Conservation (phyloP, 495 filamentous ascomycete genomes). For the Xylaria scruposa region DNA sequence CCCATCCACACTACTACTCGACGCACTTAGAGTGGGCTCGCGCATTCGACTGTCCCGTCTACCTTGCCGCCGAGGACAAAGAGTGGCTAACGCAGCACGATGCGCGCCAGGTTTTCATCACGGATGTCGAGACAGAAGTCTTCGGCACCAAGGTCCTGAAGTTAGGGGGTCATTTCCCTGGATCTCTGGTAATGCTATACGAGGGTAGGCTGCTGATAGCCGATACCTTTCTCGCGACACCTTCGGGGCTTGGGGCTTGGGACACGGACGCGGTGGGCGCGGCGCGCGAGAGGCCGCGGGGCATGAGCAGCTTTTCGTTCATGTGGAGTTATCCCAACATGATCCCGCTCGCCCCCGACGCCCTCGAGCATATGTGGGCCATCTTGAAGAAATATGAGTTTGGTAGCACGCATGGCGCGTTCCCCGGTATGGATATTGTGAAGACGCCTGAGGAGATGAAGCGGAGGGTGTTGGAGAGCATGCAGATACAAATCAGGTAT, state of each 20-base stretch:
- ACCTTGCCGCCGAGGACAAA: conserved; percentile 65
- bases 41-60: conserved; percentile 68
- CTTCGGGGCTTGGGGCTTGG: conserved; percentile 57
- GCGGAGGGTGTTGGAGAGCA: conserved; percentile 71
- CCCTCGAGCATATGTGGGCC: conserved; percentile 60
- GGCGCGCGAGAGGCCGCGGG: conserved; percentile 54
- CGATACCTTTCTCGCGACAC: conserved; percentile 73
- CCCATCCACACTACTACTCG: conserved; percentile 80
- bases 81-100: conserved; percentile 58
- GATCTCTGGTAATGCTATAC: conserved; percentile 68
- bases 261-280: conserved; percentile 40
- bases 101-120: conserved; percentile 52
- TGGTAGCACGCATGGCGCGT: conserved; percentile 68
- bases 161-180: conserved; percentile 77
- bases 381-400: conserved; percentile 65
- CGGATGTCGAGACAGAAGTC: conserved; percentile 38
- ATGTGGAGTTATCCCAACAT: conserved; percentile 84
- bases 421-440: conserved; percentile 64
- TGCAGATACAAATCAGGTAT: conserved; percentile 69
- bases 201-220: conserved; percentile 68
- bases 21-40: conserved; percentile 72
- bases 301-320: conserved; percentile 70
- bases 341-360: conserved; percentile 70
- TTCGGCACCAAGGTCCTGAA: conserved; percentile 67
- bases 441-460: conserved; percentile 58